phyloP scores from a whole-genome alignment of 1,284 basidiomycete species.

The Rhodotorula sp. region DNA sequence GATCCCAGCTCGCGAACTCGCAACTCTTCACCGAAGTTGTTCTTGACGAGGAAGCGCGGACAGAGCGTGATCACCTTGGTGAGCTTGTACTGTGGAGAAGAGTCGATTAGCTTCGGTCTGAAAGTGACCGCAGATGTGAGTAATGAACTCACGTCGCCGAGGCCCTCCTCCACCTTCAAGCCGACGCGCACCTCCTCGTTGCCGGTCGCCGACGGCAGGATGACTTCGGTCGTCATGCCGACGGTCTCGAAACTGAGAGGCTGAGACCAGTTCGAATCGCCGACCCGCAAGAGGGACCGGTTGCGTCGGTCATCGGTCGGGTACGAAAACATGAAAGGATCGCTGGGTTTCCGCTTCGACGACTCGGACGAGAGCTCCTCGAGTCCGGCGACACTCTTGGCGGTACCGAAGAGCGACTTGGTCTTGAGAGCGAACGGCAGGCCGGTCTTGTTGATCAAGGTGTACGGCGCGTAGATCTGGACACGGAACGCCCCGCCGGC shows the following conservation, averaged over 20 bases:
- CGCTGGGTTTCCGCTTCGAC: conserved; percentile 43
- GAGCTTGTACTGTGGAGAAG: conserved; percentile 69
- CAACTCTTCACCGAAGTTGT: conserved; percentile 67
- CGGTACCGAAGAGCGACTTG: conserved; percentile 66
- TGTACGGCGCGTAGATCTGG: conserved; percentile 90
- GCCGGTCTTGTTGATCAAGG: conserved; percentile 91
- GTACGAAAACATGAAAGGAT: conserved; percentile 72
- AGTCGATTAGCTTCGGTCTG: too few species aligned
- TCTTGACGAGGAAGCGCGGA: conserved; percentile 88
- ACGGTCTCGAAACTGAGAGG: conserved; percentile 86
- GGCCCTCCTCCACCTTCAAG: conserved; percentile 86
- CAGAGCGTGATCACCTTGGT: conserved; percentile 90
- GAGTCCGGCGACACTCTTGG: conserved; percentile 84
- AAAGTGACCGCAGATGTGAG: too few species aligned
- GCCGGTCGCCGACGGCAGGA: conserved; percentile 66
- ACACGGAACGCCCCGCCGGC: conserved; percentile 98
- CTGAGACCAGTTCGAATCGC: conserved; percentile 84
- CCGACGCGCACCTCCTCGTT: conserved; percentile 83
- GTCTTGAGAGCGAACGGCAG: conserved; percentile 77
- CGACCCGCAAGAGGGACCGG: conserved; percentile 77
- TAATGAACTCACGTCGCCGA: conserved; percentile 63
- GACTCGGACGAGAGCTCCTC: conserved; percentile 54
- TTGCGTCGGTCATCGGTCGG: conserved; percentile 72
- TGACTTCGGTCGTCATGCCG: conserved; percentile 80
- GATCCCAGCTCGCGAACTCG: conserved; percentile 80